phyloP scores from a whole-genome alignment of 768 basidiomycete genomes.

The Boletus sp. region DNA sequence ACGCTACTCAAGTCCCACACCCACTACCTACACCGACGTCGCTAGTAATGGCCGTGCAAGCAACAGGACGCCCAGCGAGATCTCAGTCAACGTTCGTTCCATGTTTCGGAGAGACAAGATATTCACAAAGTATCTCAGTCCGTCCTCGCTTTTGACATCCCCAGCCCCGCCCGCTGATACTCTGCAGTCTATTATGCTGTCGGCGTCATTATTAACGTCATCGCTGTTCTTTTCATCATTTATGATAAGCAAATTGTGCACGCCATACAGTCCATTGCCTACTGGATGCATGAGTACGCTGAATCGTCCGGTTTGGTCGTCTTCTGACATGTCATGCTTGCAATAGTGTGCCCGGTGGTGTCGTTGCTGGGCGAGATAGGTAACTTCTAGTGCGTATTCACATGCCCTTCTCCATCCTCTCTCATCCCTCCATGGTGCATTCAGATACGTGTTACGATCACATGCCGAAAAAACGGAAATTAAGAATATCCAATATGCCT shows the following conservation, averaged over 20 bases:
- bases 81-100: conserved; percentile 49
- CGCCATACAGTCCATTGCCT: conserved; percentile 44
- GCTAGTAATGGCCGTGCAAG: too few species aligned
- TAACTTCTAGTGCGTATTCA: conserved; percentile 73
- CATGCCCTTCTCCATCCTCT: neutral
- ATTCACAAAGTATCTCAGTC: conserved; percentile 58
- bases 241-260: conserved; percentile 61
- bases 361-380: conserved; percentile 86
- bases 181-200: conserved; percentile 47
- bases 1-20: too few species aligned
- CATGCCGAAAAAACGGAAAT: conserved; percentile 75
- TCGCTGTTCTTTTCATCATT: conserved; percentile 54
- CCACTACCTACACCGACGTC: too few species aligned
- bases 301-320: neutral
- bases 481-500: conserved; percentile 56
- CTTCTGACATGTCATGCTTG: neutral
- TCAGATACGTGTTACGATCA: conserved; percentile 74
- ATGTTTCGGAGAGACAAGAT: conserved; percentile 49
- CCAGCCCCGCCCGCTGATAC: conserved; percentile 1
- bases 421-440: conserved; percentile 52
- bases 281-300: conserved; percentile 43
- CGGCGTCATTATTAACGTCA: conserved; percentile 43
- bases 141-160: conserved; percentile 25
- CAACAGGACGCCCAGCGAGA: too few species aligned
- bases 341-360: conserved; percentile 49